Base-by-base conservation (phyloP, 306 rosid species). In the Medicago lupulina region DNA sequence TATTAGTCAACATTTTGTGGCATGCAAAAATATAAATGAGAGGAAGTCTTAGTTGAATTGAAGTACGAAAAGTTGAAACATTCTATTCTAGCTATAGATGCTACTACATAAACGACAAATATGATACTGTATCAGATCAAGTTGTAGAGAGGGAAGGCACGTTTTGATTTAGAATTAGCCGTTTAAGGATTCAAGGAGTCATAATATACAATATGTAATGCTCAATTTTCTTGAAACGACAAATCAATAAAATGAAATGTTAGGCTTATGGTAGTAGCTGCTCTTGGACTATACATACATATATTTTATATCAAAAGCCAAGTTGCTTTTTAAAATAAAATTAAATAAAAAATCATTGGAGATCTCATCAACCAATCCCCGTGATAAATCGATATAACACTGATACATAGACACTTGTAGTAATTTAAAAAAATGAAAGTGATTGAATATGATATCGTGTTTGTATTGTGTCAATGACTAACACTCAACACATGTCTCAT, bases 141-240 rank as follows among this genome's bases (percentile, higher is more conserved):
- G 57, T 38, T 18, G 47, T 65, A 34, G 60, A 34, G 60, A 2
- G 11, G 71, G 49, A 50, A 50, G 54, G 68, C 70, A 82, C 13
- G 38, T 67, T 66, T 67, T 66, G 67, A 49, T 67, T 58, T 73
- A 63, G 71, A 79, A 55, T 25, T 11, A 67, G 77, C 80, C 74
- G 70, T 73, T 72, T 72, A 59, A 72, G 67, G 70, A 13, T 76
- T 61, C 64, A 39, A 80, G 61, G 74, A 77, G 80, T 21, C 80
- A 80, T 69, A 31, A 59, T 66, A 62, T 71, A 19, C 28, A 44
- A 43, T 28, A 43, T 28, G 9, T 41, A 67, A 18, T 80, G 79
- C 69, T 66, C 40, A 66, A 51, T 41, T 61, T 66, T 72, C 43
- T 55, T 36, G 14, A 70, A 80, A 58, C 28, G 77, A 76, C 80